Conservation (phyloP, 495 filamentous ascomycete genomes). For the Evernia prunastri region DNA sequence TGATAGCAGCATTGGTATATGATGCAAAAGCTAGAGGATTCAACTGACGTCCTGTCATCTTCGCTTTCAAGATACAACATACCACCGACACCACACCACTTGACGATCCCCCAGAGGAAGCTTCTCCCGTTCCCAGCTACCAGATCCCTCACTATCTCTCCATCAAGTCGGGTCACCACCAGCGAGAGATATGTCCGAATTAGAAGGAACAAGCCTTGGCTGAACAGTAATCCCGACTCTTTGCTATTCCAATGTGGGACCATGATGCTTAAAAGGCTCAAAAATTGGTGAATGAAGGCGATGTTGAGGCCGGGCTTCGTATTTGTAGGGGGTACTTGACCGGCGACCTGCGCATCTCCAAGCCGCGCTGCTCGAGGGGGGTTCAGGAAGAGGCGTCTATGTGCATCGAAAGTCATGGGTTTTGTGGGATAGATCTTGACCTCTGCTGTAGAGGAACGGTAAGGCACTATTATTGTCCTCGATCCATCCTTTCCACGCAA, state of each 20-base stretch:
- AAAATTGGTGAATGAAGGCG: conserved; percentile 96
- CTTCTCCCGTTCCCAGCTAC: conserved; percentile 85
- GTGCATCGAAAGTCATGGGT: conserved; percentile 89
- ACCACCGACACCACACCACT: conserved; percentile 67
- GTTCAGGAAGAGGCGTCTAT: conserved; percentile 86
- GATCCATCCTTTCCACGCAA: conserved; percentile 89
- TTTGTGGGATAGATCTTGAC: conserved; percentile 93
- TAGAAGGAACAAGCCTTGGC: conserved; percentile 63
- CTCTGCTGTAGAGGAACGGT: conserved; percentile 75
- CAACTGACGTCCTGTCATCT: not conserved
- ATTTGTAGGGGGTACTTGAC: conserved; percentile 72
- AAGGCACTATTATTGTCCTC: conserved; percentile 88
- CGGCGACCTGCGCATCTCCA: conserved; percentile 55
- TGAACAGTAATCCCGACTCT: conserved; percentile 81
- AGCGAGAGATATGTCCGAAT: conserved; percentile 90
- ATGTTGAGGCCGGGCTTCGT: conserved; percentile 91
- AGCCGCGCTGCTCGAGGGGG: conserved; percentile 72
- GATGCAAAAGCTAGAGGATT: conserved; percentile 61
- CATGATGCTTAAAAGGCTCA: conserved; percentile 95
- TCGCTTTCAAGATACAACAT: not conserved
- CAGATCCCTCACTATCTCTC: conserved; percentile 91
- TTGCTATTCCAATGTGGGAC: conserved; percentile 92
- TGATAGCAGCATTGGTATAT: conserved; percentile 95
- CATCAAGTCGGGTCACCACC: conserved; percentile 86
- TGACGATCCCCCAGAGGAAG: conserved; percentile 84